Percentiles rank a stretch among this genome's conserved stretches.
phyloP scores from a whole-genome alignment of 768 basidiomycete species.

The Thelephora ganbajun region DNA sequence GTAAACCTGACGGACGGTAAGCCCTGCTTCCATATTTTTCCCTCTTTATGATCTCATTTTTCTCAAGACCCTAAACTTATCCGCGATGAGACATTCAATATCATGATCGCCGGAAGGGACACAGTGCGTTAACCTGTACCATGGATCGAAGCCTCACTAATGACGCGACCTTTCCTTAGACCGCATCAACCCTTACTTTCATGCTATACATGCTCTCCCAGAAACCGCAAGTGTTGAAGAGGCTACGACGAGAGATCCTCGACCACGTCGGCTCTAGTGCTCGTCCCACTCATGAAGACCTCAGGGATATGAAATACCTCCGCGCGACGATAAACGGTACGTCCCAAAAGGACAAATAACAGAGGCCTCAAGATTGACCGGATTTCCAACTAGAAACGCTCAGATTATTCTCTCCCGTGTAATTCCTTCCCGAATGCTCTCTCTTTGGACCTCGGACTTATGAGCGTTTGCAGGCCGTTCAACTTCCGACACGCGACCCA shows the following conservation, averaged over 20 bases:
- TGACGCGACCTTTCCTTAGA: constrained; percentile 8
- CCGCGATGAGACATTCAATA: constrained; percentile 41
- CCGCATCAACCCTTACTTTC: constrained; percentile 36
- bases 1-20: constrained; percentile 40
- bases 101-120: constrained; percentile 43
- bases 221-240: constrained; percentile 30
- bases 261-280: constrained; percentile 27
- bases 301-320: constrained; percentile 45
- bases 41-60: constrained; percentile 1
- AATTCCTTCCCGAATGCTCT: background rate
- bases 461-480: constrained; percentile 9
- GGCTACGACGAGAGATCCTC: constrained; percentile 37
- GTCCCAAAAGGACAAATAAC: constrained; percentile 2
- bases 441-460: background rate
- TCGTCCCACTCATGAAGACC: constrained; percentile 38
- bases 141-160: background rate
- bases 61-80: constrained; percentile 26
- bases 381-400: constrained; percentile 27
- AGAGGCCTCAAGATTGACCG: background rate
- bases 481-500: constrained; percentile 22
- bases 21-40: constrained; percentile 4
- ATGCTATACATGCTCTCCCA: constrained; percentile 39
- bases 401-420: constrained; percentile 35
- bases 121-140: constrained; percentile 19
- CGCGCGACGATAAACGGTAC: constrained; percentile 41